Percentiles rank a stretch among this genome's conserved stretches.
These are phyloP conservation scores for Epicoccum nigrum DNA, from an alignment of 2,329 filamentous ascomycete species.

Conservation along the genomic window DNA sequence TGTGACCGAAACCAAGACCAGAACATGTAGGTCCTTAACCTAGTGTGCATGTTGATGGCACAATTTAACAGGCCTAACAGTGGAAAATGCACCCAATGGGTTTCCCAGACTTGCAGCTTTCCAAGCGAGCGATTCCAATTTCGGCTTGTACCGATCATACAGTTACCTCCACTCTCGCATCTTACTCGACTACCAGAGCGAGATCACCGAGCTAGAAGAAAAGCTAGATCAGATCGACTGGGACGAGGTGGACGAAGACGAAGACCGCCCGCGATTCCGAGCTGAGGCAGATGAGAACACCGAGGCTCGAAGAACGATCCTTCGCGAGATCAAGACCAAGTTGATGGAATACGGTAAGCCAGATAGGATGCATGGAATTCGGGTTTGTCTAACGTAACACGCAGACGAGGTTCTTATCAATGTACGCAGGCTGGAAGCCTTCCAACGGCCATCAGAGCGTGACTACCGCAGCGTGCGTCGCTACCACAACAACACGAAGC, in stretches of 20 bases:
- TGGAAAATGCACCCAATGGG: constrained; percentile 48
- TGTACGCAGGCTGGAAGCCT: constrained; percentile 42
- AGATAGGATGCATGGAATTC: background rate
- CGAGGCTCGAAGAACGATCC: constrained; percentile 34
- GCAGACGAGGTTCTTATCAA: constrained; percentile 50
- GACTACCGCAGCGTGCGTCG: constrained; percentile 49
- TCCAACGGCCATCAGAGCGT: constrained; percentile 48
- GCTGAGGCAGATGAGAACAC: constrained; percentile 19
- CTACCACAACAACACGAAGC: constrained; percentile 46
- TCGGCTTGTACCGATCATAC: constrained; percentile 50
- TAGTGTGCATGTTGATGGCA: background rate
- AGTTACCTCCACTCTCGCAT: constrained; percentile 49
- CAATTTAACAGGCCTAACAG: constrained; percentile 16
- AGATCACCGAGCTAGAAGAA: constrained; percentile 46
- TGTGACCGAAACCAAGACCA: constrained; percentile 43
- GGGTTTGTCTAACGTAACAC: constrained; percentile 22
- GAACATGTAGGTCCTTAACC: constrained; percentile 36
- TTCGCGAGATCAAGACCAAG: constrained; percentile 41
- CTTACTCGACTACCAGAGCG: constrained; percentile 47
- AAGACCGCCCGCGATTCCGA: constrained; percentile 1
- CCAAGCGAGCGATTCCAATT: constrained; percentile 49
- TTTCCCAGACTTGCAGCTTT: constrained; percentile 50
- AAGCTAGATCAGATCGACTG: constrained; percentile 46
- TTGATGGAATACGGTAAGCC: constrained; percentile 44
- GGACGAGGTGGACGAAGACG: constrained; percentile 36